Evolutionary conservation across 2,329 filamentous ascomycete species (phyloP).

Genomic region (Thermomyces lanuginosus): DNA sequence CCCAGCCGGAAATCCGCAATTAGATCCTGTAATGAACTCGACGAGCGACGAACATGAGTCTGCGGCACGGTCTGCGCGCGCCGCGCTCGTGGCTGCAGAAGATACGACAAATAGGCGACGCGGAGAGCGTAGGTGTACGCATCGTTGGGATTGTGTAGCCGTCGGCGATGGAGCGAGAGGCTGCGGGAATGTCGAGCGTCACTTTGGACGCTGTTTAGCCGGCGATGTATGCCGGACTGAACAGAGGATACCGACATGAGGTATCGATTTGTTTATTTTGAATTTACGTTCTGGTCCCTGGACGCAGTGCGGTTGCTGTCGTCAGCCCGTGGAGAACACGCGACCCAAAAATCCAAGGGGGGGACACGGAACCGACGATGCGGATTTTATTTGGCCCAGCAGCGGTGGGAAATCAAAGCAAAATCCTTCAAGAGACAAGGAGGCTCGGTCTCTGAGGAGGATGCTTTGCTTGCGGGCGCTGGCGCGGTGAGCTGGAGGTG

Average conservation of each 20-base stretch:
- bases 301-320: slow-evolving; percentile 11
- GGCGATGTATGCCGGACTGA: slow-evolving; percentile 30
- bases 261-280: slow-evolving; percentile 7
- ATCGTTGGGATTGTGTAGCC: slow-evolving; percentile 46
- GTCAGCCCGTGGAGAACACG: slow-evolving; percentile 13
- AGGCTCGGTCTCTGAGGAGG: not conserved
- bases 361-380: slow-evolving; percentile 9
- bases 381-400: too few relatives aligned
- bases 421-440: not conserved
- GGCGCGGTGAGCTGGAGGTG: not conserved
- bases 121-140: slow-evolving; percentile 84
- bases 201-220: slow-evolving; percentile 32
- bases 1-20: slow-evolving; percentile 69
- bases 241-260: slow-evolving; percentile 33
- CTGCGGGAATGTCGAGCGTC: slow-evolving; percentile 26
- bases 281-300: slow-evolving; percentile 11
- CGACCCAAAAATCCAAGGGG: slow-evolving; percentile 18
- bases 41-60: slow-evolving; percentile 50
- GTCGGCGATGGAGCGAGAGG: slow-evolving; percentile 26
- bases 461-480: not conserved
- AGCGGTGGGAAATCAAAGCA: slow-evolving; percentile 1
- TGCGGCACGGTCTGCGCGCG: slow-evolving; percentile 71
- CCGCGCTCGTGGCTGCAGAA: slow-evolving; percentile 79
- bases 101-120: slow-evolving; percentile 78
- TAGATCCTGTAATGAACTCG: slow-evolving; percentile 60